phyloP scores from a whole-genome alignment of 2,329 filamentous ascomycete species.

The Aspergillus sergii region DNA sequence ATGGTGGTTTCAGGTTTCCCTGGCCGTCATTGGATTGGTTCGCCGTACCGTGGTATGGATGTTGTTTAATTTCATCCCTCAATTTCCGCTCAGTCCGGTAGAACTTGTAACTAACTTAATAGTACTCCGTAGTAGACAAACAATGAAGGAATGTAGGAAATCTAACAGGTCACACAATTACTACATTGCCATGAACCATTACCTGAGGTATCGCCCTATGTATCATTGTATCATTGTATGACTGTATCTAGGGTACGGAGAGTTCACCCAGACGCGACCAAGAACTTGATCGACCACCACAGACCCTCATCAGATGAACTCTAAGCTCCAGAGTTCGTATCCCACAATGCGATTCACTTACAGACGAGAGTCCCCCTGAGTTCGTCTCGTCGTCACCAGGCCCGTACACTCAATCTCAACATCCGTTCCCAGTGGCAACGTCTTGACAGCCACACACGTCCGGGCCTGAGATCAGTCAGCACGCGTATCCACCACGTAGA shows the following conservation, averaged over 20 bases:
- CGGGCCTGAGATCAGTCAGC: constrained; percentile 21
- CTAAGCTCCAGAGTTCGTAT: neutral
- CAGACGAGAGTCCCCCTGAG: constrained; percentile 20
- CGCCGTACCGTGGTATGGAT: neutral
- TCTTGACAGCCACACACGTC: constrained; percentile 56
- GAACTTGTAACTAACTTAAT: no score
- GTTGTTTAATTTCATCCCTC: neutral
- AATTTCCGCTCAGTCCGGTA: neutral
- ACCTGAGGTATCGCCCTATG: no score
- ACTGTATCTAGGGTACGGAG: neutral
- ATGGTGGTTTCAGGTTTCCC: neutral
- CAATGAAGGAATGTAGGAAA: no score
- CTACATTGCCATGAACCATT: no score
- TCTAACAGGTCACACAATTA: neutral
- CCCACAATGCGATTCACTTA: constrained; percentile 8
- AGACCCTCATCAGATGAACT: neutral
- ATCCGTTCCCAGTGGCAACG: constrained; percentile 53
- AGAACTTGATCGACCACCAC: neutral
- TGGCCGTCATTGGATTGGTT: neutral
- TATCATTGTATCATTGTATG: no score
- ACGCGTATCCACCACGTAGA: neutral
- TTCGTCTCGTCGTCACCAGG: constrained; percentile 26
- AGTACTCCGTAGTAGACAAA: no score
- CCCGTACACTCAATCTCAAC: constrained; percentile 59
- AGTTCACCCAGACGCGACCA: neutral